A percentile compares a stretch with the other conserved stretches of the same genome.
Evolutionary conservation across 371 early-diverging fungal species (phyloP).

Genomic region (Lichtheimia ramosa): DNA sequence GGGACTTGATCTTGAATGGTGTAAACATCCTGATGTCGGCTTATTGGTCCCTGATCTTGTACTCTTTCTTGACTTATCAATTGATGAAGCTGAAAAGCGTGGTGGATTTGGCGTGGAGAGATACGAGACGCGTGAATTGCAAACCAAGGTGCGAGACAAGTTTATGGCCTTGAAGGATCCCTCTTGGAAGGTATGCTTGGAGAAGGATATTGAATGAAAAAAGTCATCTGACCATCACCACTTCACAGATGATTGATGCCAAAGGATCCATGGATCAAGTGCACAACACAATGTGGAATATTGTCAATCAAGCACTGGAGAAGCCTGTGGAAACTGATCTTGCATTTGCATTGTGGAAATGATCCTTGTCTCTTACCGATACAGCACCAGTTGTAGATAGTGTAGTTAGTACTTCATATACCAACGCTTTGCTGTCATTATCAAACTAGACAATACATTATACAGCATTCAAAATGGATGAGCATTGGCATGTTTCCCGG

Average conservation of each 20-base stretch:
- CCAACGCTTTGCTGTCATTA: no score
- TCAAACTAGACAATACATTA: no score
- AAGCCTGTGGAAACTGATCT: neutral
- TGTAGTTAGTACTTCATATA: no score
- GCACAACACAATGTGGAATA: conserved; percentile 19
- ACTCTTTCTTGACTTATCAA: conserved; percentile 88
- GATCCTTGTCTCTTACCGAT: no score
- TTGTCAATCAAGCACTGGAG: neutral
- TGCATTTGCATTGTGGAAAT: conserved; percentile 3
- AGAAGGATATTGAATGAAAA: neutral
- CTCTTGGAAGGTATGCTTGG: conserved; percentile 57
- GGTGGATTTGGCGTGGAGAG: conserved; percentile 95
- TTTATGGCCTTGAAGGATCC: conserved; percentile 62
- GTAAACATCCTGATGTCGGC: conserved; percentile 86
- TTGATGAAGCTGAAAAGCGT: conserved; percentile 73
- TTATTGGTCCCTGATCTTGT: conserved; percentile 87
- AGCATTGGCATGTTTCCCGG: no score
- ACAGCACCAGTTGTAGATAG: no score
- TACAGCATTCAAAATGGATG: no score
- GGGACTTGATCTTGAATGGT: conserved; percentile 89
- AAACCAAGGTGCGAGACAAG: conserved; percentile 67
- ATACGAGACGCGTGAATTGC: conserved; percentile 92
- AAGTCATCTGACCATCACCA: no score
- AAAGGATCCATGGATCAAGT: conserved; percentile 20
- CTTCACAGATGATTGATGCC: conserved; percentile 17